Base-by-base conservation (phyloP, 2,329 filamentous ascomycete genomes). In the Calonectria henricotiae region DNA sequence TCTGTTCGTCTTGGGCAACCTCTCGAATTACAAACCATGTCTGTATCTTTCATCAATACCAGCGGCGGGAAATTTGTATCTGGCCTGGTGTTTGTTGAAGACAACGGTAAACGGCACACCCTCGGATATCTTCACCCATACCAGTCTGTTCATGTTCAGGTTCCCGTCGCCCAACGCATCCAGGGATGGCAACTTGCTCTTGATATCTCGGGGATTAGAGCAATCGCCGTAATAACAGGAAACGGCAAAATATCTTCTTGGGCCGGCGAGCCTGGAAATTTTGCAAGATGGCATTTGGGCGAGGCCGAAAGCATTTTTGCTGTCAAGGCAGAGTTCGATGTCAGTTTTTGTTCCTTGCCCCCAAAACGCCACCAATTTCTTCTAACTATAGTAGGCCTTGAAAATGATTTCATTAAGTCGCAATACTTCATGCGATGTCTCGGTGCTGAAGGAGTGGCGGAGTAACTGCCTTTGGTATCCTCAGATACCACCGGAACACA, bases 301-400 rank as follows among this genome's bases (percentile, higher is more conserved):
- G 65, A 51, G 23, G 11, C 35, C 5, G 23, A 62, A 37, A 62
- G 55, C 4, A 41, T 74, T 44, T 55, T 39, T 51, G 62, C 67
- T 20, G 41, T 73, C n/a, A 65, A 67, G 25, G 73, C 65, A 43
- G 71, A 73, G 27, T 71, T 74, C 25, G 73, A 74, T 54, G 71
- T 72, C 3, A 23, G 65, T 65, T 55, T 41, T 44, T 44, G 9
- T 44, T 35, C 20, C 15, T 8, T 17, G 5, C 20, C 11, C 11
- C 15, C 5, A 6, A 35, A 51, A 44, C 11, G 6, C 1, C 20
- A 17, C 12, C n/a, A n/a, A 55, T 37, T 2, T 58, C 5, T 47
- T 5, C 62, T 66, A 15, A 63, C 15, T 30, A 1, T 17, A 3
- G n/a, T 13, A 75, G 73, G 71, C 58, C 1, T 27, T 74, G 2